Conservation (phyloP, 257 asterid genomes). For the Cynanchum wilfordii region DNA sequence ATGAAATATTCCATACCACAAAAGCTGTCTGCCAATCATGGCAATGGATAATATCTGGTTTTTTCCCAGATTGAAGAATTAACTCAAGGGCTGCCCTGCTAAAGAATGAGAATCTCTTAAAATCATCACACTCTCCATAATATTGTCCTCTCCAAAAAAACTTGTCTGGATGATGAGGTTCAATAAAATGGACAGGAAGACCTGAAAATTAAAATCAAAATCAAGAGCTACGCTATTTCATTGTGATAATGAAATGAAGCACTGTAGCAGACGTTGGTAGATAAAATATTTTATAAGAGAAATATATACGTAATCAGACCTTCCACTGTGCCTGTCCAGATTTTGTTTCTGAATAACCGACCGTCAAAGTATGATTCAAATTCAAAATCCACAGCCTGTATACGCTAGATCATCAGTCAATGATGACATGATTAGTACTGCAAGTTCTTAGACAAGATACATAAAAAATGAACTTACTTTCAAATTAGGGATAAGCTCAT, state of each 20-base stretch:
- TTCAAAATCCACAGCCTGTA: constrained; percentile 78
- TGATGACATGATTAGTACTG: constrained; percentile 13
- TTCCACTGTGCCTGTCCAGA: constrained; percentile 96
- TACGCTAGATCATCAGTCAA: constrained; percentile 16
- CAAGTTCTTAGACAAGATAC: neutral
- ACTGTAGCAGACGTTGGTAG: constrained; percentile 7
- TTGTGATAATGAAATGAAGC: constrained; percentile 16
- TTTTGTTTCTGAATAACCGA: constrained; percentile 63
- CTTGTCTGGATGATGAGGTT: constrained; percentile 84
- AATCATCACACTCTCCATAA: constrained; percentile 92
- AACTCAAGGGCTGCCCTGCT: constrained; percentile 99
- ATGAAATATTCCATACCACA: constrained; percentile 46
- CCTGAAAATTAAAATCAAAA: constrained; percentile 43
- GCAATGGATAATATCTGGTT: constrained; percentile 87
- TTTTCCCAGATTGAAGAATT: constrained; percentile 80
- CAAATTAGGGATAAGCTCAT: constrained; percentile 54
- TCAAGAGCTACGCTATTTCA: neutral
- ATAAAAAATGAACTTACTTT: constrained; percentile 42
- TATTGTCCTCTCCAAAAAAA: constrained; percentile 94
- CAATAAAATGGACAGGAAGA: constrained; percentile 92
- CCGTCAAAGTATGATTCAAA: constrained; percentile 95
- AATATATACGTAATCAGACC: constrained; percentile 33
- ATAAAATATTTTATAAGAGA: neutral
- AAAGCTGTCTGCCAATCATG: constrained; percentile 99
- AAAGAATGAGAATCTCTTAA: constrained; percentile 93